Conservation (phyloP, 176 grass and related monocot species). For the Coix lacrymajobi region DNA sequence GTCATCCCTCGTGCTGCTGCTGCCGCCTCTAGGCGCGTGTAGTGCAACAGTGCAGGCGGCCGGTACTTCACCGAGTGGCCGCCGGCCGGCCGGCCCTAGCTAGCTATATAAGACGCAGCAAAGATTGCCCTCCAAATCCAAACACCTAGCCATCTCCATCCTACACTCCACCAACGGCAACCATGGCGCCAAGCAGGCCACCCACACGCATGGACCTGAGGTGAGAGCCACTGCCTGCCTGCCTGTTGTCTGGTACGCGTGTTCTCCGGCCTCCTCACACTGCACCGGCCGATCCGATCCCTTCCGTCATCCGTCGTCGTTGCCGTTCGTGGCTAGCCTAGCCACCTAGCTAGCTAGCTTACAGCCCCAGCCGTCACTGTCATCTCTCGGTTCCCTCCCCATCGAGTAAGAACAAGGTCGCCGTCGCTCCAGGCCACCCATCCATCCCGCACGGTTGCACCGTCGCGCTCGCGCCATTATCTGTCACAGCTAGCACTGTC, state of each 20-base stretch:
- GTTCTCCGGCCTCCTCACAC: too few relatives aligned
- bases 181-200: constrained; percentile 5
- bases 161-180: neutral
- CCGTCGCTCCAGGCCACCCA: neutral
- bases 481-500: neutral
- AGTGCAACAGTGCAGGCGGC: neutral
- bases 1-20: neutral
- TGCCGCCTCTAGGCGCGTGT: neutral
- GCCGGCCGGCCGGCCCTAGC: neutral
- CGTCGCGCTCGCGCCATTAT: constrained; percentile 10
- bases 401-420: constrained; percentile 23
- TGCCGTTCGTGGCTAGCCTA: neutral
- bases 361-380: constrained; percentile 1
- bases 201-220: neutral
- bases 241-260: neutral
- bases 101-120: constrained; percentile 35
- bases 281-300: neutral
- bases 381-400: neutral
- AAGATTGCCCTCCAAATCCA: neutral
- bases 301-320: too few relatives aligned
- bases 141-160: constrained; percentile 5
- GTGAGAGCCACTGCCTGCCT: neutral
- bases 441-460: constrained; percentile 3
- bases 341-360: neutral
- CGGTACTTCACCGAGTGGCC: neutral